These are phyloP conservation scores for Gymnopilus junonius DNA, from an alignment of 768 basidiomycete species.

Conservation along the genomic window DNA sequence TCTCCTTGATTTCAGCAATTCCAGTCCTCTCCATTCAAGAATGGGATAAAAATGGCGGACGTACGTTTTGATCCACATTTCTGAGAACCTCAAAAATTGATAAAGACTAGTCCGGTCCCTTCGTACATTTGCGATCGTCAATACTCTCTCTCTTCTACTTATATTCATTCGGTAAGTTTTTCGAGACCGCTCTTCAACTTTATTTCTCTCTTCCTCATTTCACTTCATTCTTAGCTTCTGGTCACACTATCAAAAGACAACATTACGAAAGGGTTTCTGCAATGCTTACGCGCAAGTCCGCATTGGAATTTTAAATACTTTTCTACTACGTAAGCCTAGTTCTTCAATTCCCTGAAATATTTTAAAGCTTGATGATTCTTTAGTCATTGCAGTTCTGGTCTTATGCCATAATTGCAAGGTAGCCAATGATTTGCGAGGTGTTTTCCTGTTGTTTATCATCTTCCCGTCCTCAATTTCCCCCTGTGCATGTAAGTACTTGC, in stretches of 20 bases:
- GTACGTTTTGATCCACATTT: neutral
- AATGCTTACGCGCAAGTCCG: neutral
- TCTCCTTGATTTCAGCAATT: neutral
- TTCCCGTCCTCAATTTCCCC: neutral
- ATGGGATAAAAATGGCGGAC: neutral
- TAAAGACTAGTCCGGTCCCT: neutral
- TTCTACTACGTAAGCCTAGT: neutral
- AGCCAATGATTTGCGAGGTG: neutral
- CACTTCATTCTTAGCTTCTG: neutral
- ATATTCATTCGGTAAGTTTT: too few relatives aligned
- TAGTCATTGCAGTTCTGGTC: neutral
- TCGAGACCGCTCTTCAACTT: too few relatives aligned
- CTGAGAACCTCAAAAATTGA: neutral
- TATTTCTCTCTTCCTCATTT: neutral
- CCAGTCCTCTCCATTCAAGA: neutral
- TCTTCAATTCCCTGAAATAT: neutral
- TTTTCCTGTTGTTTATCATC: neutral
- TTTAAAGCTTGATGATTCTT: neutral
- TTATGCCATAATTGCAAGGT: neutral
- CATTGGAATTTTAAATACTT: neutral
- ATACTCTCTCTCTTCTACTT: too few relatives aligned
- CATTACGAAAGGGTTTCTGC: neutral
- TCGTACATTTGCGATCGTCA: neutral
- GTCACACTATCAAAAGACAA: neutral
- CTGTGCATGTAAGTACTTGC: neutral